These are phyloP conservation scores for Agaricus sinodeliciosus DNA, from an alignment of 768 basidiomycete species.

Conservation along the genomic window DNA sequence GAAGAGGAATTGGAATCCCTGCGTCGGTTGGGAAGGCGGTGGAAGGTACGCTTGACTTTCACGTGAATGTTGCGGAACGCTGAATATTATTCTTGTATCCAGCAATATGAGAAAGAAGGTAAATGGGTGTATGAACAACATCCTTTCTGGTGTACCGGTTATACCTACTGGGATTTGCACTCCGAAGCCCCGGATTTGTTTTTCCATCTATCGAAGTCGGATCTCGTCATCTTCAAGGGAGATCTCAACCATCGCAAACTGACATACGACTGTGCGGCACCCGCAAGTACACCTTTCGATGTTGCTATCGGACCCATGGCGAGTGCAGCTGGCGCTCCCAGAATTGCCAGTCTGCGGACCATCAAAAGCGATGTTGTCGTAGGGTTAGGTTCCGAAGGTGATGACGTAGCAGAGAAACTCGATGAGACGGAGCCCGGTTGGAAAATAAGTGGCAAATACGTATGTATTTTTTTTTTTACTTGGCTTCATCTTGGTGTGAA, in stretches of 20 bases:
- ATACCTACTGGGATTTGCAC: slow-evolving; percentile 87
- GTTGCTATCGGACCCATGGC: slow-evolving; percentile 92
- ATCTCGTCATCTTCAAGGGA: slow-evolving; percentile 93
- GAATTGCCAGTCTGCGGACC: slow-evolving; percentile 79
- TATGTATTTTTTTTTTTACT: slow-evolving; percentile 29
- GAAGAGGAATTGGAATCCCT: slow-evolving; percentile 80
- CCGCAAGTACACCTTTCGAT: slow-evolving; percentile 83
- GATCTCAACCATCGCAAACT: slow-evolving; percentile 91
- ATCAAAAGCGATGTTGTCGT: slow-evolving; percentile 97
- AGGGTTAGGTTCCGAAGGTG: slow-evolving; percentile 64
- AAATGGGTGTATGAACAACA: slow-evolving; percentile 95
- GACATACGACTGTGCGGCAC: slow-evolving; percentile 82
- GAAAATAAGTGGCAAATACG: slow-evolving; percentile 97
- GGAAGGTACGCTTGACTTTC: slow-evolving; percentile 59
- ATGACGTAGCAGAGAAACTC: slow-evolving; percentile 67
- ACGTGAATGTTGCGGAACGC: neutral
- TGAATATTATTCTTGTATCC: neutral
- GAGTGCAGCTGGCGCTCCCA: slow-evolving; percentile 80
- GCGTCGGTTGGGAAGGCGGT: slow-evolving; percentile 70
- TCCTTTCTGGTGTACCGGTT: slow-evolving; percentile 94
- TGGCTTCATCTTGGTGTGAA: no score
- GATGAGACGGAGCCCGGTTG: slow-evolving; percentile 86
- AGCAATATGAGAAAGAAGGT: slow-evolving; percentile 90
- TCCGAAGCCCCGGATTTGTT: slow-evolving; percentile 86
- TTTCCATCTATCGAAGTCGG: slow-evolving; percentile 82